phyloP scores from a whole-genome alignment of 129 eudicot genomes.

The Flaveria linearis region DNA sequence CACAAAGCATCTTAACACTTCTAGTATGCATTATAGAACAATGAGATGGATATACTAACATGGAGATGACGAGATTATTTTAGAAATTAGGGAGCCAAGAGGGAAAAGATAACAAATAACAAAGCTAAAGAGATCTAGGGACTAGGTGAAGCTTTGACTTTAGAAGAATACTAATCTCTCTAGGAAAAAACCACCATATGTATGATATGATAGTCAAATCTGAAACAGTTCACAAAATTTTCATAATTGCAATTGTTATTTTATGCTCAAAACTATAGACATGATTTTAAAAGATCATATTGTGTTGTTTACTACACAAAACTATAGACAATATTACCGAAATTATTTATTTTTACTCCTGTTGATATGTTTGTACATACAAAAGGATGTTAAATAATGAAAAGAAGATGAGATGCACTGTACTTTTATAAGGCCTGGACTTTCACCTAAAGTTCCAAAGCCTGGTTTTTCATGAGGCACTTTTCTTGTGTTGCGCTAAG shows the following conservation, averaged over 20 bases:
- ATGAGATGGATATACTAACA: not conserved
- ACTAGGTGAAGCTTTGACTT: slow-evolving; percentile 2
- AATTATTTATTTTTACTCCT: not conserved
- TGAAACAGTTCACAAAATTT: slow-evolving; percentile 13
- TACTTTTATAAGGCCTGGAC: too few relatives aligned
- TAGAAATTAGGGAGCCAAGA: not conserved
- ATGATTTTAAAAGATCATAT: too few relatives aligned
- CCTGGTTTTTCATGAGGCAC: too few relatives aligned
- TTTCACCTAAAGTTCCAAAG: too few relatives aligned
- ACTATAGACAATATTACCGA: too few relatives aligned
- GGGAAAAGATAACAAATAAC: not conserved
- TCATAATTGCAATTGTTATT: not conserved
- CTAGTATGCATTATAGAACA: not conserved
- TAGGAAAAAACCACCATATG: too few relatives aligned
- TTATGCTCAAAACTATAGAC: slow-evolving; percentile 4
- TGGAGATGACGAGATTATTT: not conserved
- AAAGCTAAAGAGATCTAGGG: too few relatives aligned
- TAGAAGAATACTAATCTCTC: not conserved
- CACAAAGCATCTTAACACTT: slow-evolving; percentile 5
- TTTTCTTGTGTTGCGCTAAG: too few relatives aligned
- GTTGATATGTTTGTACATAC: not conserved
- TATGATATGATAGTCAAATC: not conserved
- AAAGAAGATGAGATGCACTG: not conserved
- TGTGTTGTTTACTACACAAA: too few relatives aligned
- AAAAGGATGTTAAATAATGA: not conserved